Evolutionary conservation across 164 flowering plant species (phyloP).

Genomic region (Dillenia turbinata): DNA sequence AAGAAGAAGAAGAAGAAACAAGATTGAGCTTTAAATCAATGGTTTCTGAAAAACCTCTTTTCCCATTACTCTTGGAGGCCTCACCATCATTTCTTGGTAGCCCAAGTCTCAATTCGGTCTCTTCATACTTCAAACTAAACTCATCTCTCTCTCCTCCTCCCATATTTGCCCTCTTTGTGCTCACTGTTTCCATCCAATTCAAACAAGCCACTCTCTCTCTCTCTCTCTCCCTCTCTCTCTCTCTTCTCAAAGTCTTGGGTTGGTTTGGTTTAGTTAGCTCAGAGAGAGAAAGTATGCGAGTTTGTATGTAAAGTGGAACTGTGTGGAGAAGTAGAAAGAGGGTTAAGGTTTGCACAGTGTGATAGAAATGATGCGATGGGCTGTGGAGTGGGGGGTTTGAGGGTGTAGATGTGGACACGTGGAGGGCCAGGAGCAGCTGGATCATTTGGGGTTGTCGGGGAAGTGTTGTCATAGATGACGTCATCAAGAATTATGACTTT

Average conservation of each 20-base stretch:
- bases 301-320: background rate
- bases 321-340: background rate
- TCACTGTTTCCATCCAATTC: too few relatives aligned
- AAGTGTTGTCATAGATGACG: conserved; percentile 26
- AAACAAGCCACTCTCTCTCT: too few relatives aligned
- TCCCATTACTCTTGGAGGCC: conserved; percentile 20
- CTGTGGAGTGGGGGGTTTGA: background rate
- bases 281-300: too few relatives aligned
- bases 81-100: conserved; percentile 30
- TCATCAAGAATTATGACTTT: background rate
- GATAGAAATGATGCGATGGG: too few relatives aligned
- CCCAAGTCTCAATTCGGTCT: conserved; percentile 49
- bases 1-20: background rate
- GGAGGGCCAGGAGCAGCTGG: conserved; percentile 3
- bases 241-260: too few relatives aligned
- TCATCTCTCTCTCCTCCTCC: conserved; percentile 9
- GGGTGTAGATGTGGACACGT: conserved; percentile 24
- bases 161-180: conserved; percentile 2
- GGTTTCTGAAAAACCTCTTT: conserved; percentile 43
- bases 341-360: too few relatives aligned
- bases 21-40: conserved; percentile 53
- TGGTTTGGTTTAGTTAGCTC: too few relatives aligned
- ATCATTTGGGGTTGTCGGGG: conserved; percentile 20
- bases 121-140: conserved; percentile 29
- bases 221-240: too few relatives aligned